Percentiles rank a stretch among this genome's conserved stretches.
Evolutionary conservation across 305 asterid genomes (phyloP).

Genomic region (Fraxinus paxiana): DNA sequence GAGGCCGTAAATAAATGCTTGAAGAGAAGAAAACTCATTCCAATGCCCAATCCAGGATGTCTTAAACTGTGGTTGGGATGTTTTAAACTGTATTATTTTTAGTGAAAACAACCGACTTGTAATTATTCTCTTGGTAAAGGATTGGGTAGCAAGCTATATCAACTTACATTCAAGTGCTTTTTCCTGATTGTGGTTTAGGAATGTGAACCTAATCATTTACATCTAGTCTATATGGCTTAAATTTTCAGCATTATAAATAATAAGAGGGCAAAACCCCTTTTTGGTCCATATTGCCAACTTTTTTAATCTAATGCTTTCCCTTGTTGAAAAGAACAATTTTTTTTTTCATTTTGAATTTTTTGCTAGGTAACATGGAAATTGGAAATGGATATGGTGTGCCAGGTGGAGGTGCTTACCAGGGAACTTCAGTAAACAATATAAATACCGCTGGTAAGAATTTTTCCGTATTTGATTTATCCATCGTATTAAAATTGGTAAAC

Average conservation of each 20-base stretch:
- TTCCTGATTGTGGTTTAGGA: not conserved
- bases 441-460: conserved; percentile 38
- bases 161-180: not conserved
- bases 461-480: conserved; percentile 13
- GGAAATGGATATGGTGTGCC: conserved; percentile 99
- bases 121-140: not conserved
- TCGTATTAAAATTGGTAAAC: conserved; percentile 17
- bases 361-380: conserved; percentile 73
- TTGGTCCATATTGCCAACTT: not conserved
- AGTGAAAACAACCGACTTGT: not conserved
- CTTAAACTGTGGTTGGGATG: not conserved
- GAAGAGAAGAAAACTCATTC: not conserved
- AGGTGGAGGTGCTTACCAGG: conserved; percentile 86
- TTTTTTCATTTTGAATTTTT: not conserved
- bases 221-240: conserved; percentile 4
- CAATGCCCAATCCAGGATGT: not conserved
- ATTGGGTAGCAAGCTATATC: not conserved
- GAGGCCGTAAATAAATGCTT: not conserved
- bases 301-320: not conserved
- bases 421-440: conserved; percentile 38
- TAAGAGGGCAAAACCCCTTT: not conserved
- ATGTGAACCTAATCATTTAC: not conserved
- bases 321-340: conserved; percentile 1
- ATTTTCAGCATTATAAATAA: not conserved
- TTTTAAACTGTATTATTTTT: not conserved